These are phyloP conservation scores for Aureobasidium sp. DNA, from an alignment of 2,329 filamentous ascomycete species.

Conservation along the genomic window DNA sequence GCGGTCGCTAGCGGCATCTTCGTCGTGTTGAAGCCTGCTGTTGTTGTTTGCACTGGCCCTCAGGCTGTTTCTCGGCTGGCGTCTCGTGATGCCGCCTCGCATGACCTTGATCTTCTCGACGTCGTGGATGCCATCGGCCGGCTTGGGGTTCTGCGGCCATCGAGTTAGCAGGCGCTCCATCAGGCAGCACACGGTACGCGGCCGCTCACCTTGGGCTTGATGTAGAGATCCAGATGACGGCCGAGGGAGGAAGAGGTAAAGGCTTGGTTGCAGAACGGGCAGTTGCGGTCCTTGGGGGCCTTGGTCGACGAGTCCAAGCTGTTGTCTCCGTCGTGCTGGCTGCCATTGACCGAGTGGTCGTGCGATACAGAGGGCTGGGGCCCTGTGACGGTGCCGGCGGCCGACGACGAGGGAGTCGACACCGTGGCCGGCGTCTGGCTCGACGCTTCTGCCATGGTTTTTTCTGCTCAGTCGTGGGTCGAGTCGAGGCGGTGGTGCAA, in stretches of 20 bases:
- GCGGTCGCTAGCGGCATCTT: conserved; percentile 9
- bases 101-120: conserved; percentile 81
- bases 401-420: conserved; percentile 11
- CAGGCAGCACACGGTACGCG: neutral
- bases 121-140: conserved; percentile 77
- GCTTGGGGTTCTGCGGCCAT: conserved; percentile 59
- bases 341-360: conserved; percentile 9
- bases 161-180: neutral
- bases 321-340: conserved; percentile 8
- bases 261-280: conserved; percentile 77
- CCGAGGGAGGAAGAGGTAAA: conserved; percentile 93
- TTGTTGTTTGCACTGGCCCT: conserved; percentile 17
- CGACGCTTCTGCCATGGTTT: conserved; percentile 12
- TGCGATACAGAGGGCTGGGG: conserved; percentile 13
- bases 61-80: conserved; percentile 57
- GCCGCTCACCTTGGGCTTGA: conserved; percentile 60
- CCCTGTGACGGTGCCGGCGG: conserved; percentile 8
- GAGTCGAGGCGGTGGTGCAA: neutral
- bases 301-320: conserved; percentile 17
- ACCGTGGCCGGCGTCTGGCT: conserved; percentile 6
- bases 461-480: neutral
- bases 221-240: conserved; percentile 87
- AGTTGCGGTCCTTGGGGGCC: conserved; percentile 74
- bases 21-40: conserved; percentile 4
- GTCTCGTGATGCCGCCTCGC: conserved; percentile 75